These are phyloP conservation scores for Tricholoma sp. DNA, from an alignment of 768 basidiomycete genomes.

Conservation along the genomic window DNA sequence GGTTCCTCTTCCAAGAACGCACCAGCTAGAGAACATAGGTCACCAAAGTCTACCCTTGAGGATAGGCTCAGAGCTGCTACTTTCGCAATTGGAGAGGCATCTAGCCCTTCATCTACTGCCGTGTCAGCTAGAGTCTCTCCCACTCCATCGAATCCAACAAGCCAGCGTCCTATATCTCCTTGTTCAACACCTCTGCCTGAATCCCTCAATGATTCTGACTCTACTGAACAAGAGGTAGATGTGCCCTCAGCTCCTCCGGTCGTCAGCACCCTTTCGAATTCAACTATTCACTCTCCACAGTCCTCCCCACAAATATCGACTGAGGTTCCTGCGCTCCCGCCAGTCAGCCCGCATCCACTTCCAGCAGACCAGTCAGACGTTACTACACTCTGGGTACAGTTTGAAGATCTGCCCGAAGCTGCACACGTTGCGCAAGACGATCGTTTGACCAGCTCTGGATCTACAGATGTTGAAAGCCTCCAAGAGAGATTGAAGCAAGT, in stretches of 20 bases:
- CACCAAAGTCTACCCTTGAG: slow-evolving; percentile 59
- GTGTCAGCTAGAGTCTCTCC: slow-evolving; percentile 39
- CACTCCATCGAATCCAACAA: slow-evolving; percentile 16
- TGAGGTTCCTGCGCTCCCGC: neutral
- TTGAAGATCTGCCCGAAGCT: neutral
- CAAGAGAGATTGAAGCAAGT: slow-evolving; percentile 64
- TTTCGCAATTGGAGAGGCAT: slow-evolving; percentile 53
- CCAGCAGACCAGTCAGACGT: neutral
- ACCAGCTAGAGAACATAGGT: slow-evolving; percentile 11
- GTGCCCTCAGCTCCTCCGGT: neutral
- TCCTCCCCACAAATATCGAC: neutral
- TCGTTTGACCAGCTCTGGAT: neutral
- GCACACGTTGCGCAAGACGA: neutral
- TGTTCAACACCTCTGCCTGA: slow-evolving; percentile 39
- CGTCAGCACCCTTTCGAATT: neutral
- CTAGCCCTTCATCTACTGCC: slow-evolving; percentile 36
- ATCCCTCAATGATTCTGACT: slow-evolving; percentile 23
- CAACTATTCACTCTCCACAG: neutral
- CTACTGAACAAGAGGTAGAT: slow-evolving; percentile 9
- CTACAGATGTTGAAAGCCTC: slow-evolving; percentile 46
- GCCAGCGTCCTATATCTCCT: slow-evolving; percentile 35
- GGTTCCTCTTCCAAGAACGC: slow-evolving; percentile 10
- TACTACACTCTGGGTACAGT: neutral
- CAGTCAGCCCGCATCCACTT: too few species aligned
- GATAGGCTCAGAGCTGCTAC: slow-evolving; percentile 68